Percentiles rank a stretch among this genome's conserved stretches.
These are phyloP conservation scores for Talaromyces liani DNA, from an alignment of 495 filamentous ascomycete species.

Conservation along the genomic window DNA sequence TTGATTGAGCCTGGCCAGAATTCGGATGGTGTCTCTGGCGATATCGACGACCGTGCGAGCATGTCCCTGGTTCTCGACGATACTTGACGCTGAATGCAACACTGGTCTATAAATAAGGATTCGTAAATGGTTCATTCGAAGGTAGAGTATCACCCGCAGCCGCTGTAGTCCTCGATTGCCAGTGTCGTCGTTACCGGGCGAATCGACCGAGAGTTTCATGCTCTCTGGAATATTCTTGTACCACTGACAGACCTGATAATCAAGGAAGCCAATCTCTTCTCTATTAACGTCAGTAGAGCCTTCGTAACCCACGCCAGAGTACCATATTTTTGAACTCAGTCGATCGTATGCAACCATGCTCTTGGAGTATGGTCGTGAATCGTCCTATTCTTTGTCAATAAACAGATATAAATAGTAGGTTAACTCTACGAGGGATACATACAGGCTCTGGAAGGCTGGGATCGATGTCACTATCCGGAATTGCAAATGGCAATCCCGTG, in stretches of 20 bases:
- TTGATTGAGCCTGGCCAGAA: conserved; percentile 66
- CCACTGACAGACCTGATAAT: conserved; percentile 74
- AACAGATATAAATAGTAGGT: background rate
- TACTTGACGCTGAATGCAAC: conserved; percentile 67
- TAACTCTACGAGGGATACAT: conserved; percentile 12
- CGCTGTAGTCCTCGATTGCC: conserved; percentile 41
- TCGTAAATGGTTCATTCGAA: conserved; percentile 76
- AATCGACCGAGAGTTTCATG: conserved; percentile 52
- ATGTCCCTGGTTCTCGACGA: conserved; percentile 59
- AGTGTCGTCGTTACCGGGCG: conserved; percentile 32
- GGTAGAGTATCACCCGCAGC: conserved; percentile 48
- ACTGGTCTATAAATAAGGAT: conserved; percentile 78
- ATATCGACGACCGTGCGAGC: conserved; percentile 68
- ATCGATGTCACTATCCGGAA: conserved; percentile 80
- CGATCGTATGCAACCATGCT: conserved; percentile 73
- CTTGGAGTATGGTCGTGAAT: conserved; percentile 57
- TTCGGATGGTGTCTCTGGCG: conserved; percentile 72
- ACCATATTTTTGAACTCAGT: conserved; percentile 76
- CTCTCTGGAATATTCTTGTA: conserved; percentile 55
- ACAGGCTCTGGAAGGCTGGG: conserved; percentile 69
- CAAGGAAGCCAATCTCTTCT: conserved; percentile 66
- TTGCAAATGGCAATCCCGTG: conserved; percentile 71
- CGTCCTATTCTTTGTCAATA: conserved; percentile 41
- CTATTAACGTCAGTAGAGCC: conserved; percentile 46
- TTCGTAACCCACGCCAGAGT: conserved; percentile 43